phyloP scores from a whole-genome alignment of 139 green algal genomes.

The Coccomyxa sp. region DNA sequence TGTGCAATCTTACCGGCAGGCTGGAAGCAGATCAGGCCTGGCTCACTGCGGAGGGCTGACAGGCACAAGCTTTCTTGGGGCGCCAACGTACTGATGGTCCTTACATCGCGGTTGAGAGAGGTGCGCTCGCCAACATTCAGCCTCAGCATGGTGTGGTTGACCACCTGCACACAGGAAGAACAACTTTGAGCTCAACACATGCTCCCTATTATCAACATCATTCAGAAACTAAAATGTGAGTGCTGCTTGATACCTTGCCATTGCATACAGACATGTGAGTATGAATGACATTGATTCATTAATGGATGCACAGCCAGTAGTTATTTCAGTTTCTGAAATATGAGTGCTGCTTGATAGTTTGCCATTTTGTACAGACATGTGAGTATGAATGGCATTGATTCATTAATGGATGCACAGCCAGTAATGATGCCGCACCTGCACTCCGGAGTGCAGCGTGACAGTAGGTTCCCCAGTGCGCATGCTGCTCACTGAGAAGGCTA shows the following conservation, averaged over 20 bases:
- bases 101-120: constrained; percentile 7
- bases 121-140: constrained; percentile 35
- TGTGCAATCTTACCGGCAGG: constrained; percentile 15
- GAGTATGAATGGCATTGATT: too few relatives aligned
- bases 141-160: constrained; percentile 35
- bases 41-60: constrained; percentile 20
- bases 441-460: constrained; percentile 38
- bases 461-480: constrained; percentile 15
- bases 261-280: too few relatives aligned
- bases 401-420: too few relatives aligned
- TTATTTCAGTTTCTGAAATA: too few relatives aligned
- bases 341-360: too few relatives aligned
- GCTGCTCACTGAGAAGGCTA: constrained; percentile 3
- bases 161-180: constrained; percentile 18
- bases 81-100: constrained; percentile 24
- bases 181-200: background rate
- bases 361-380: too few relatives aligned
- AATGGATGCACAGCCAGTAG: too few relatives aligned
- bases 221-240: background rate
- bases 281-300: too few relatives aligned
- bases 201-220: background rate
- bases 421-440: constrained; percentile 21
- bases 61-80: constrained; percentile 40
- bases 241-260: too few relatives aligned
- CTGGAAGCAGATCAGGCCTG: constrained; percentile 30